Percentiles rank a stretch among this genome's conserved stretches.
These are phyloP conservation scores for Hansenula anomala DNA, from an alignment of 1,139 yeast genomes.

Conservation along the genomic window DNA sequence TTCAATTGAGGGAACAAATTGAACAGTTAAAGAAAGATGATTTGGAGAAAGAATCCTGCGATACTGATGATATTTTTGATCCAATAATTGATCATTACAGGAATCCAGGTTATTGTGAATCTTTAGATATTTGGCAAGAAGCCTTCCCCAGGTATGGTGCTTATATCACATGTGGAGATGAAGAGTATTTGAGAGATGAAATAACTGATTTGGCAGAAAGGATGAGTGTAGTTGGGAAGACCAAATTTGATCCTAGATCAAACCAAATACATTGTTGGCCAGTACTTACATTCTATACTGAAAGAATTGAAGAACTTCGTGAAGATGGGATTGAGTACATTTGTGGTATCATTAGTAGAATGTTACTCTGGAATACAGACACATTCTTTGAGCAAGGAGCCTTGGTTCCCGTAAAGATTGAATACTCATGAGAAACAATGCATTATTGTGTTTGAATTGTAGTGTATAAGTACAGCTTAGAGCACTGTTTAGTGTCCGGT, in stretches of 20 bases:
- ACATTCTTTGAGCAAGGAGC: slow-evolving; percentile 3
- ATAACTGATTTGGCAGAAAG: slow-evolving; percentile 25
- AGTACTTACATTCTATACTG: slow-evolving; percentile 3
- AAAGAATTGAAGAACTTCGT: slow-evolving; percentile 6
- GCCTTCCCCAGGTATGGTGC: slow-evolving; percentile 35
- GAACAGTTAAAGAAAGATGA: background rate
- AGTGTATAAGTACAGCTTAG: no score
- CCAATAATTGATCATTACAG: slow-evolving; percentile 23
- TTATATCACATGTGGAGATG: slow-evolving; percentile 33
- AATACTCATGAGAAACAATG: slow-evolving; percentile 3
- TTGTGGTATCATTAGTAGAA: slow-evolving; percentile 5
- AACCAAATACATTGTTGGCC: slow-evolving; percentile 5
- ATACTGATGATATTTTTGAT: slow-evolving; percentile 8
- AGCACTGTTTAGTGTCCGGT: no score
- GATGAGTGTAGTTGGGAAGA: slow-evolving; percentile 1
- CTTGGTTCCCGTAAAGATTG: slow-evolving; percentile 4
- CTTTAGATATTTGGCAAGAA: slow-evolving; percentile 30
- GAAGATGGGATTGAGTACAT: slow-evolving; percentile 6
- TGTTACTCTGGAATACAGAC: slow-evolving; percentile 7
- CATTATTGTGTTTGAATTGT: no score
- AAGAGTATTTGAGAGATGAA: slow-evolving; percentile 32
- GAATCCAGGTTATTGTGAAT: slow-evolving; percentile 23
- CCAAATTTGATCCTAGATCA: slow-evolving; percentile 1
- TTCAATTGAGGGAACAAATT: slow-evolving; percentile 6
- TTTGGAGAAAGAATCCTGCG: background rate